phyloP scores from a whole-genome alignment of 257 asterid genomes.

The Capsicum pubescens region DNA sequence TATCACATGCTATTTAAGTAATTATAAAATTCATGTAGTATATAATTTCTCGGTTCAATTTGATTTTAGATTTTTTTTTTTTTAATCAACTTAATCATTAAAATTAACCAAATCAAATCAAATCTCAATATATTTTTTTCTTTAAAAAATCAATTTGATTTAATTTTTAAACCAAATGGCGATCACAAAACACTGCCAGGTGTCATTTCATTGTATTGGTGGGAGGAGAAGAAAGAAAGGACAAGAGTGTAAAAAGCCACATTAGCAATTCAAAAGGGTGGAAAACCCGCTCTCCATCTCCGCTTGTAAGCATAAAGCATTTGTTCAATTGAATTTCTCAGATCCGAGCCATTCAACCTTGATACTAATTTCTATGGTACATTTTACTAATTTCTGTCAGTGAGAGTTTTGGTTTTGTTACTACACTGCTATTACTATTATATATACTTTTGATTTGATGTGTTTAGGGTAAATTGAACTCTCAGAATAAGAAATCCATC shows the following conservation, averaged over 20 bases:
- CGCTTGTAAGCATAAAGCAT: not conserved
- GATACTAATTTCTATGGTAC: not conserved
- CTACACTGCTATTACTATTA: not conserved
- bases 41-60: too few relatives aligned
- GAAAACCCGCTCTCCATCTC: conserved; percentile 7
- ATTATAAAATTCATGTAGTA: too few relatives aligned
- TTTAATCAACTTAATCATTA: too few relatives aligned
- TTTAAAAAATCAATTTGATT: too few relatives aligned
- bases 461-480: conserved; percentile 47
- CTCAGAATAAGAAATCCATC: conserved; percentile 46
- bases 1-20: too few relatives aligned
- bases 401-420: not conserved
- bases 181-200: too few relatives aligned
- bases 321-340: conserved; percentile 2
- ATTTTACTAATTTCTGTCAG: conserved; percentile 10
- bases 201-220: too few relatives aligned
- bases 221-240: not conserved
- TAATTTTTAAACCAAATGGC: too few relatives aligned
- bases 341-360: not conserved
- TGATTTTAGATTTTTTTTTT: too few relatives aligned
- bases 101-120: too few relatives aligned
- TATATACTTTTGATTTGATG: not conserved
- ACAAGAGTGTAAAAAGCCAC: not conserved
- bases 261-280: conserved; percentile 10
- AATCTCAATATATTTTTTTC: too few relatives aligned